Percentiles rank a stretch among this genome's conserved stretches.
Evolutionary conservation across 2,329 filamentous ascomycete genomes (phyloP).

Genomic region (Xylariaceae sp.): DNA sequence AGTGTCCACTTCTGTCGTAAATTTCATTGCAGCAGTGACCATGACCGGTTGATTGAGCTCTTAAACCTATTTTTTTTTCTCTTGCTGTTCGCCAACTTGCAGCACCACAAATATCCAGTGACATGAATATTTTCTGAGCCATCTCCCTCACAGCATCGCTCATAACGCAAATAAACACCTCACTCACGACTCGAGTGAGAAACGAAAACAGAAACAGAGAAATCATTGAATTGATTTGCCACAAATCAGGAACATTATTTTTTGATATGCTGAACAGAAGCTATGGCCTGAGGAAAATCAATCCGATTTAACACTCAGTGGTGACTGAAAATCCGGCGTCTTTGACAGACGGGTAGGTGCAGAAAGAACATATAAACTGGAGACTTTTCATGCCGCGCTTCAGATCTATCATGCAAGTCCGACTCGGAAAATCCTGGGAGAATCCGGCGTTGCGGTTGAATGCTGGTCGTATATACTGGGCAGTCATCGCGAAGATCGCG

Average conservation of each 20-base stretch:
- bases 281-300: background rate
- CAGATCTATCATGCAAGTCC: background rate
- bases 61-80: background rate
- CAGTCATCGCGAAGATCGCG: background rate
- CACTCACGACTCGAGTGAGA: background rate
- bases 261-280: background rate
- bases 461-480: slow-evolving; percentile 4
- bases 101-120: background rate
- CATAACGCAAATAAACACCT: background rate
- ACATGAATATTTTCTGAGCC: background rate
- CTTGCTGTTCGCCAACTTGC: background rate
- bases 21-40: background rate
- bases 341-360: background rate
- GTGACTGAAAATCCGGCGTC: background rate
- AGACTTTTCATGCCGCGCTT: background rate
- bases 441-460: background rate
- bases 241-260: background rate
- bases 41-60: background rate
- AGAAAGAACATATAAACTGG: slow-evolving; percentile 2
- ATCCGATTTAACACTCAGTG: background rate
- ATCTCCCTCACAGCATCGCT: background rate
- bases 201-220: background rate
- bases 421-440: background rate
- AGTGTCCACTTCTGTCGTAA: background rate
- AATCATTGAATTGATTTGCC: slow-evolving; percentile 3